phyloP scores from a whole-genome alignment of 352 stramenopile genomes.

The Phytophthora sp. region DNA sequence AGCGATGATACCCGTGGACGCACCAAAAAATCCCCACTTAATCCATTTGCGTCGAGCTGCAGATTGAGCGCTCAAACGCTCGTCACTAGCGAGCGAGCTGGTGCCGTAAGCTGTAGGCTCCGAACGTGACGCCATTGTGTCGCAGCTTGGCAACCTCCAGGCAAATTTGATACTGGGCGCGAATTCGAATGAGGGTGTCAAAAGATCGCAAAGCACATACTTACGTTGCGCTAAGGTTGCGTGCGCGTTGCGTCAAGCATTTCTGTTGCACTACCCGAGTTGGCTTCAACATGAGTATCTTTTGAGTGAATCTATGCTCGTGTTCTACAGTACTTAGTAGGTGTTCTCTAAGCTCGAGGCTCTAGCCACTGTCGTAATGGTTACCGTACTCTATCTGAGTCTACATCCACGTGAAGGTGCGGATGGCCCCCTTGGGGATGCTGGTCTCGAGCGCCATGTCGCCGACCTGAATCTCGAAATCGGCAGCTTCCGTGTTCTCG shows the following conservation, averaged over 20 bases:
- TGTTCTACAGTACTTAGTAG: neutral
- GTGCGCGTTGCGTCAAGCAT: neutral
- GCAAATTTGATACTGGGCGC: constrained; percentile 25
- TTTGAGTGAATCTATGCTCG: neutral
- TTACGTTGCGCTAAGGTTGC: constrained; percentile 1
- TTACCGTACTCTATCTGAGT: neutral
- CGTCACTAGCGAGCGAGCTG: constrained; percentile 35
- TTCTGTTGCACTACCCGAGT: neutral
- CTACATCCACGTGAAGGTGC: constrained; percentile 39
- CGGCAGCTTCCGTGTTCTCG: constrained; percentile 73
- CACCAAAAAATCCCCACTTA: constrained; percentile 35
- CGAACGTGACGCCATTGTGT: constrained; percentile 22
- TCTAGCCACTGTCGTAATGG: neutral
- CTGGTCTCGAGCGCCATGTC: constrained; percentile 46
- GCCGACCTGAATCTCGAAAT: constrained; percentile 64
- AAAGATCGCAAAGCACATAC: constrained; percentile 6
- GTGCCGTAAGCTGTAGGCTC: constrained; percentile 54
- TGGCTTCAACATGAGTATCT: constrained; percentile 4
- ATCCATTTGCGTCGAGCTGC: constrained; percentile 21
- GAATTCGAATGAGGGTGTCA: constrained; percentile 3
- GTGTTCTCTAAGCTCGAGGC: neutral
- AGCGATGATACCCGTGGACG: constrained; percentile 4
- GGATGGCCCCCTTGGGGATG: constrained; percentile 65
- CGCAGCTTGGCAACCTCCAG: constrained; percentile 6
- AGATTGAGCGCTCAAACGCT: constrained; percentile 20